Conservation (phyloP, 2,329 filamentous ascomycete genomes). For the Fusarium sarcochroum region DNA sequence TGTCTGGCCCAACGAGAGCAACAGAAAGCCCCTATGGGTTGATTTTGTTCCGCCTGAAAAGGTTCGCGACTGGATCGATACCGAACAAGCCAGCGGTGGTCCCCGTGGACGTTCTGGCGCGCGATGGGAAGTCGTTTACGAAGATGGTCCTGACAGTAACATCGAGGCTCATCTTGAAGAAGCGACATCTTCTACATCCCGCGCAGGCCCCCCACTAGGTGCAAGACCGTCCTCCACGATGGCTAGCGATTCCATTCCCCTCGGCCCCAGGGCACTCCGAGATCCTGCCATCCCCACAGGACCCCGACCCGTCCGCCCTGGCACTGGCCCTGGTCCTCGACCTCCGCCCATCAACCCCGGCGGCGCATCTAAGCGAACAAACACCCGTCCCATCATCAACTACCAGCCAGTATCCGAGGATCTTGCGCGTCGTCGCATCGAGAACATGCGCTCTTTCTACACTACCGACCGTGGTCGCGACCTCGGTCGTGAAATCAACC, state of each 20-base stretch:
- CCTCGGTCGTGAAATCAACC: conserved; percentile 68
- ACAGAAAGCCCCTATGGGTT: conserved; percentile 85
- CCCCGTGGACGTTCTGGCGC: conserved; percentile 56
- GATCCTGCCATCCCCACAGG: conserved; percentile 50
- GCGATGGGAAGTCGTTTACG: conserved; percentile 83
- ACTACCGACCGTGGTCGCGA: conserved; percentile 58
- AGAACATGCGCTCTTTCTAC: conserved; percentile 66
- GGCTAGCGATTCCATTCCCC: conserved; percentile 54
- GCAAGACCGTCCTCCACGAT: conserved; percentile 40
- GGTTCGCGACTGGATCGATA: conserved; percentile 80
- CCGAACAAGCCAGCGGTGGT: conserved; percentile 67
- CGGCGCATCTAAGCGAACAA: conserved; percentile 55
- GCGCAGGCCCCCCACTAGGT: conserved; percentile 31
- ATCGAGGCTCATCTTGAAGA: conserved; percentile 68
- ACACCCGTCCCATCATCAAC: conserved; percentile 58
- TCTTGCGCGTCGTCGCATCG: conserved; percentile 75
- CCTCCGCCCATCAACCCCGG: conserved; percentile 39
- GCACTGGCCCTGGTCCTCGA: conserved; percentile 49
- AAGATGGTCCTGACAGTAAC: conserved; percentile 66
- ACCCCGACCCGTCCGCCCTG: conserved; percentile 56
- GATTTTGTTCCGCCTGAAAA: conserved; percentile 89
- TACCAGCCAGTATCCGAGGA: conserved; percentile 74
- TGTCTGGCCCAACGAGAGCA: conserved; percentile 89
- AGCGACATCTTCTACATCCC: conserved; percentile 38
- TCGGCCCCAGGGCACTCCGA: conserved; percentile 54